Evolutionary conservation across 2,329 filamentous ascomycete species (phyloP).

Genomic region (Pseudogymnoascus sp.): DNA sequence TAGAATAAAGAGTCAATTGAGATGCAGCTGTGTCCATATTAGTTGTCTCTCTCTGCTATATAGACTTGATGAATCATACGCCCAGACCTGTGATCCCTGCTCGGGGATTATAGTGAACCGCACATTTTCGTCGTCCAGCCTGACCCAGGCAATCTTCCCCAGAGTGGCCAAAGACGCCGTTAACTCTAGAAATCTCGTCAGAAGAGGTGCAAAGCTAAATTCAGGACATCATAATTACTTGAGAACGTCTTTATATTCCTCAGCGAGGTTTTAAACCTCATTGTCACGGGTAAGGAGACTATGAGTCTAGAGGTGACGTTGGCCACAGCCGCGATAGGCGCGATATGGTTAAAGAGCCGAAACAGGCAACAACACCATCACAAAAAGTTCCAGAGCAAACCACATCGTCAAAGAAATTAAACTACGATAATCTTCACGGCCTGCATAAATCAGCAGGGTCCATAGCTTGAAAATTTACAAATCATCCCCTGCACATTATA

Average conservation of each 20-base stretch:
- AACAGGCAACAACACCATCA: background rate
- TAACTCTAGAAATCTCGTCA: slow-evolving; percentile 42
- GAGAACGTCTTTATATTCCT: slow-evolving; percentile 60
- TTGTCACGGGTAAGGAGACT: slow-evolving; percentile 24
- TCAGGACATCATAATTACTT: slow-evolving; percentile 36
- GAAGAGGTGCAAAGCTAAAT: background rate
- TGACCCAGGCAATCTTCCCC: slow-evolving; percentile 36
- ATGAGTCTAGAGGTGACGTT: background rate
- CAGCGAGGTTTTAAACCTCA: slow-evolving; percentile 60
- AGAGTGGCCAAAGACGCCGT: slow-evolving; percentile 56
- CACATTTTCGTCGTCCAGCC: slow-evolving; percentile 76
- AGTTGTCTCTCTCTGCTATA: background rate
- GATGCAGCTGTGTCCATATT: slow-evolving; percentile 39
- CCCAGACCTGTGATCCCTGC: slow-evolving; percentile 93
- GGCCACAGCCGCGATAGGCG: slow-evolving; percentile 3
- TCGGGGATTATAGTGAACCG: slow-evolving; percentile 96
- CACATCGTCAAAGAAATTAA: background rate
- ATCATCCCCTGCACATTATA: background rate
- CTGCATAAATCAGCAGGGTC: background rate
- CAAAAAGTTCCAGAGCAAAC: background rate
- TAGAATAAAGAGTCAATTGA: slow-evolving; percentile 80
- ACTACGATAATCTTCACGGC: background rate
- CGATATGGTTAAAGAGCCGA: background rate
- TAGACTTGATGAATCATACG: slow-evolving; percentile 39
- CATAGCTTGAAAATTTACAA: background rate